Evolutionary conservation across 495 filamentous ascomycete genomes (phyloP), one percentile per base, ranked within the genome.

Genomic region (Filosporella fistucella): DNA sequence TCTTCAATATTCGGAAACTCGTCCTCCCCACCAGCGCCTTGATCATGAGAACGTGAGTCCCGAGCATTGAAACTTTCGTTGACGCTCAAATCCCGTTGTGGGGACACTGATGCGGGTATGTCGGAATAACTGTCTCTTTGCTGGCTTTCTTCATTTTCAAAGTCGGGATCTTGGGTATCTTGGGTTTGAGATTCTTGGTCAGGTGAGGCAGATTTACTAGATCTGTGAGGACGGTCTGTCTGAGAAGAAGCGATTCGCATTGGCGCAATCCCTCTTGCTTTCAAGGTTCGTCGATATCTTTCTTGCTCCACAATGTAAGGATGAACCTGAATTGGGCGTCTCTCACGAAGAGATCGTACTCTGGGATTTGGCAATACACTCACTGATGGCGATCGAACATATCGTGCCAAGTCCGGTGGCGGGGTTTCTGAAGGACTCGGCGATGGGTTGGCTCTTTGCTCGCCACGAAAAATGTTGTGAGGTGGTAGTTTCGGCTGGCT

Each of bases 241-340:
- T 59, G 34, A 10, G 63, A 62, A 9, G 52, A 34, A 10, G 66
- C 61, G 26, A 86, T 62, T 38, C 71, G 75, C 26, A 88, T 64
- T 0, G 85, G 84, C 47, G 75, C 78, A 7, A 88, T 49, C 0
- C 85, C 85, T 33, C 80, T 66, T 5, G 75, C 75, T 44, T 74
- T 80, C 60, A 87, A 73, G 8, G 71, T 68, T 7, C 58, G 73
- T 17, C 72, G 68, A 58, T 89, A 88, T 46, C 77, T 76, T n/a
- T 74, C 83, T 54, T 74, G 74, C 55, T 90, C 86, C 4, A 85
- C 56, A 1, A 77, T 60, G 58, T 88, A 90, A 0, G 86, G 86
- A 52, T 87, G 83, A 41, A 88, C 63, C 57, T 91, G 86, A 25
- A 88, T 88, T 2, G 84, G 78, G 45, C 86, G 88, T 44, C 86